Conservation (phyloP, 805 yeast genomes). For the Suhomyces sp. region DNA sequence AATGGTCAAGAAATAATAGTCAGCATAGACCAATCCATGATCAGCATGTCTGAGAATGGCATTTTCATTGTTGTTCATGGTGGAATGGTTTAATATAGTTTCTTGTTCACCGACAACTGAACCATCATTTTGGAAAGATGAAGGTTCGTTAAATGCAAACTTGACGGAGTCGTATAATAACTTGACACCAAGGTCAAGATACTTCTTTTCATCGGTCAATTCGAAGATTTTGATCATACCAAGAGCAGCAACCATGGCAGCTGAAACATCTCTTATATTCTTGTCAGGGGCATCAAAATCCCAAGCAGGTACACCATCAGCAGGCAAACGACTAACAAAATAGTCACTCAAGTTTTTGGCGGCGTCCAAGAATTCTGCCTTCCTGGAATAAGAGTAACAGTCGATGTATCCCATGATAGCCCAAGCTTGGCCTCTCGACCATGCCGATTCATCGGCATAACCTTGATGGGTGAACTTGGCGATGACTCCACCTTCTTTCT, state of each 20-base stretch:
- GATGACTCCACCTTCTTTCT: constrained; percentile 17
- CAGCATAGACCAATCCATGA: constrained; percentile 31
- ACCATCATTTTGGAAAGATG: constrained; percentile 10
- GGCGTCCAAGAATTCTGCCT: constrained; percentile 22
- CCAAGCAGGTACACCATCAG: constrained; percentile 26
- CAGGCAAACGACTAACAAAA: constrained; percentile 20
- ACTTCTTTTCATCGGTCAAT: constrained; percentile 12
- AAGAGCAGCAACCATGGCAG: constrained; percentile 26
- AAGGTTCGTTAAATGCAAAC: constrained; percentile 7
- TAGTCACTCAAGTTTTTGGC: constrained; percentile 21
- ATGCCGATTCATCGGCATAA: constrained; percentile 22
- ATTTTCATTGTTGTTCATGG: constrained; percentile 24
- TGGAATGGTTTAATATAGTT: constrained; percentile 22
- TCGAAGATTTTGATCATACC: constrained; percentile 25
- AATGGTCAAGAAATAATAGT: constrained; percentile 25
- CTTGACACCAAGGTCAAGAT: constrained; percentile 15
- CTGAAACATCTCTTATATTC: constrained; percentile 23
- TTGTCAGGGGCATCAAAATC: constrained; percentile 27
- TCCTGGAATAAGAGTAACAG: constrained; percentile 23
- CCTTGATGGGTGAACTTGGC: constrained; percentile 29
- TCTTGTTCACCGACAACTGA: constrained; percentile 19
- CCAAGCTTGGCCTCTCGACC: constrained; percentile 37
- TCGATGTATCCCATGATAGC: constrained; percentile 27
- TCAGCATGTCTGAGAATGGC: constrained; percentile 13
- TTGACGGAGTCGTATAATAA: constrained; percentile 16